These are phyloP conservation scores for Salicornia ramosissima DNA, from an alignment of 148 eudicot species.

Conservation along the genomic window DNA sequence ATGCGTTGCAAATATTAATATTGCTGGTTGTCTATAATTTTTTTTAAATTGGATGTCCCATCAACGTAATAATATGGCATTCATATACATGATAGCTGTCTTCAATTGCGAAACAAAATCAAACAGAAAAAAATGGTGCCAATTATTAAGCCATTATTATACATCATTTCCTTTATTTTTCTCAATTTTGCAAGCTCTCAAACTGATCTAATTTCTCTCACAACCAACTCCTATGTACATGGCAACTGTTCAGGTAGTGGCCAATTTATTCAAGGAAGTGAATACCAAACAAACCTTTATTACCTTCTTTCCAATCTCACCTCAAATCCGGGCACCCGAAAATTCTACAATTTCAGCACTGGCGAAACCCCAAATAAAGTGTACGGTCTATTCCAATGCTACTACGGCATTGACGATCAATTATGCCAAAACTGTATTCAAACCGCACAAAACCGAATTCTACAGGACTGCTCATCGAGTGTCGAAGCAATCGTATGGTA, in stretches of 20 bases:
- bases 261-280: conserved; percentile 8
- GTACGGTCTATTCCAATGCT: conserved; percentile 25
- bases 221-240: neutral
- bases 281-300: conserved; percentile 12
- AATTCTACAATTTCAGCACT: conserved; percentile 5
- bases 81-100: too few species aligned
- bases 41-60: too few species aligned
- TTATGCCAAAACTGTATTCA: conserved; percentile 19
- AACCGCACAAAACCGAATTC: conserved; percentile 13
- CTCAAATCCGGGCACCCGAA: conserved; percentile 4
- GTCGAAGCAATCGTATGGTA: conserved; percentile 25
- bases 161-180: neutral
- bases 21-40: too few species aligned
- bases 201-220: conserved; percentile 3
- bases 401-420: neutral
- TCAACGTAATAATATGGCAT: too few species aligned
- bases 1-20: too few species aligned
- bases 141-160: neutral
- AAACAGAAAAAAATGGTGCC: neutral
- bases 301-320: conserved; percentile 21
- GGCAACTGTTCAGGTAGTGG: conserved; percentile 11
- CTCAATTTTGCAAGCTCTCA: neutral
- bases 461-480: conserved; percentile 16
- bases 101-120: too few species aligned
- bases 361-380: conserved; percentile 18